Conservation (phyloP, 1,139 yeast genomes). For the Candida tetrigidarum region DNA sequence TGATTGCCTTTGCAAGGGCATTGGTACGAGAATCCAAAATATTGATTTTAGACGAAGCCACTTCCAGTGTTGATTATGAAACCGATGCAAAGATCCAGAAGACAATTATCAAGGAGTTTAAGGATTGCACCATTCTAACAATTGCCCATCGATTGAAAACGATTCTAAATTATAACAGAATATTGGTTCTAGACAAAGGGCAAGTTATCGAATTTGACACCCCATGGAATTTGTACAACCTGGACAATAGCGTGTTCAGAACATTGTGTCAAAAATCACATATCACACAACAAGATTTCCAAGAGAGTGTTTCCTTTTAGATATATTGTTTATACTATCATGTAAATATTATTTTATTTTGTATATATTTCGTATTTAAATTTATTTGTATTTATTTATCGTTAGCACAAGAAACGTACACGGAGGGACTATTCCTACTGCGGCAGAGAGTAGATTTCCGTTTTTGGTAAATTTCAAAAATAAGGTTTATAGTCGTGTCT, state of each 20-base stretch:
- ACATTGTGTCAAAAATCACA: slow-evolving; percentile 45
- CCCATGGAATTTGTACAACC: slow-evolving; percentile 45
- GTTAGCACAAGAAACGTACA: too few species aligned
- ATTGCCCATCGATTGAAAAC: slow-evolving; percentile 62
- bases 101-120: slow-evolving; percentile 49
- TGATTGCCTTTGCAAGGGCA: slow-evolving; percentile 57
- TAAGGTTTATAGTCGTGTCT: too few species aligned
- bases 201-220: slow-evolving; percentile 51
- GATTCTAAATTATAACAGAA: slow-evolving; percentile 53
- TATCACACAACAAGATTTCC: slow-evolving; percentile 25
- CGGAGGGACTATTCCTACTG: too few species aligned
- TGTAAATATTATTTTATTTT: too few species aligned
- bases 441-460: too few species aligned
- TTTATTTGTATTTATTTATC: too few species aligned
- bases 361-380: background rate
- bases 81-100: slow-evolving; percentile 55
- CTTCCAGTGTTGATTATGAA: slow-evolving; percentile 60
- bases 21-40: slow-evolving; percentile 54
- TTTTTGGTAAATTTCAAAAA: too few species aligned
- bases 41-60: slow-evolving; percentile 59
- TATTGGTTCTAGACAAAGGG: slow-evolving; percentile 56
- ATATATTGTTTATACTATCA: too few species aligned
- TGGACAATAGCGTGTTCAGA: slow-evolving; percentile 39
- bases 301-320: background rate
- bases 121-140: slow-evolving; percentile 53